Base-by-base conservation (phyloP, 257 asterid species). In the Misopates orontium region DNA sequence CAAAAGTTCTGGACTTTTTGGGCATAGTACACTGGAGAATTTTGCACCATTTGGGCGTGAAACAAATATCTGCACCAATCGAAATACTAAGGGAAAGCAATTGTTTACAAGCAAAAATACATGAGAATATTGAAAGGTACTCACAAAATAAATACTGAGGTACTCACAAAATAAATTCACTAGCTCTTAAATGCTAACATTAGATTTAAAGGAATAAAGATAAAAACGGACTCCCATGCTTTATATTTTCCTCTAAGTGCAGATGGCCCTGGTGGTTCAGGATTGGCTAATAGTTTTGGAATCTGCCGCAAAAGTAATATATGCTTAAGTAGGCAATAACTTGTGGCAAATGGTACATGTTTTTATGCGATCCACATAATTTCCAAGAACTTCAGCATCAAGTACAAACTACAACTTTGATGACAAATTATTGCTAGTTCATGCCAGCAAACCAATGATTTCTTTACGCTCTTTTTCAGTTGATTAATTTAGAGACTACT, bases 11-110 rank as follows among this genome's bases (percentile, higher is more conserved):
- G 87, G 85, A 77, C 70, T 73, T 75, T 78, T 77, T 14, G 96
- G 86, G 79, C 93, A 94, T 40, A 94, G 80, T 41, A 94, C 99
- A 67, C 87, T 85, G 49, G 97, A 85, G 76, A 72, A 79, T 17
- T 72, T 88, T 72, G 78, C 81, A 66, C 95, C 97, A 67, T 77
- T 80, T 23, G 90, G 85, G 25, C 96, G 87, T 44, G 90, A 84
- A 74, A 94, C 90, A 80, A 94, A 94, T 68, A 80, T 76, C 99
- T 94, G 92, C 57, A 64, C 71, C 78, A 32, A 20, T 60, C 56
- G 45, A n/a, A 15, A 70, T 57, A 60, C 15, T 18, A 36, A 50
- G 66, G 18, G 25, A 36, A 42, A 59, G 62, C 18, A 41, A 41
- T 39, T 64, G 18, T 45, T 32, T 2, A 28, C 36, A 28, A n/a